Percentiles rank a stretch among this genome's conserved stretches.
Evolutionary conservation across 257 asterid genomes (phyloP).

Genomic region (Asclepias syriaca): DNA sequence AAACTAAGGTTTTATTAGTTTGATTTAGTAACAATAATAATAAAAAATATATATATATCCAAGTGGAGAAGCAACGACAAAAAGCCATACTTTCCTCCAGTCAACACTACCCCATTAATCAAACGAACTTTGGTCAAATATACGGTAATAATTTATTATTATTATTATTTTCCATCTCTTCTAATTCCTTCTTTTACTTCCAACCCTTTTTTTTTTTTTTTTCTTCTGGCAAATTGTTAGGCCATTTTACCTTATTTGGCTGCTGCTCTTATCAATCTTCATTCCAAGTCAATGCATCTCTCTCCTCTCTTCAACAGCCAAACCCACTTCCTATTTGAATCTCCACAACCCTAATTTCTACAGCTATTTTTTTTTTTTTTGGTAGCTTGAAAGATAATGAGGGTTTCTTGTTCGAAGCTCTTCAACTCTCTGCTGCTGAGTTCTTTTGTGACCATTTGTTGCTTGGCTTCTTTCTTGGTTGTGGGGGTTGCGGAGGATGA

Average conservation of each 20-base stretch:
- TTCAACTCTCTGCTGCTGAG: slow-evolving; percentile 19
- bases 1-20: too few species aligned
- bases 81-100: background rate
- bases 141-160: background rate
- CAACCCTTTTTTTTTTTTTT: background rate
- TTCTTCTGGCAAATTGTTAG: too few species aligned
- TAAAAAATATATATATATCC: too few species aligned
- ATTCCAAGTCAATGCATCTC: slow-evolving; percentile 27
- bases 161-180: background rate
- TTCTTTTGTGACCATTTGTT: slow-evolving; percentile 8
- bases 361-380: too few species aligned
- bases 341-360: slow-evolving; percentile 7
- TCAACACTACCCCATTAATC: background rate
- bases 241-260: background rate
- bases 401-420: slow-evolving; percentile 1
- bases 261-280: background rate
- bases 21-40: too few species aligned
- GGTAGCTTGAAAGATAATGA: slow-evolving; percentile 7
- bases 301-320: slow-evolving; percentile 5
- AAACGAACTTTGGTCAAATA: slow-evolving; percentile 7
- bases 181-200: background rate
- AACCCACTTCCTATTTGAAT: background rate
- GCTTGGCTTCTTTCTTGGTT: background rate
- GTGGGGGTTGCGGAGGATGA: slow-evolving; percentile 51
- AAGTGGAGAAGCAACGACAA: background rate